These are phyloP conservation scores for Coemansia brasiliensis DNA, from an alignment of 192 early-diverging fungal genomes.

Conservation along the genomic window DNA sequence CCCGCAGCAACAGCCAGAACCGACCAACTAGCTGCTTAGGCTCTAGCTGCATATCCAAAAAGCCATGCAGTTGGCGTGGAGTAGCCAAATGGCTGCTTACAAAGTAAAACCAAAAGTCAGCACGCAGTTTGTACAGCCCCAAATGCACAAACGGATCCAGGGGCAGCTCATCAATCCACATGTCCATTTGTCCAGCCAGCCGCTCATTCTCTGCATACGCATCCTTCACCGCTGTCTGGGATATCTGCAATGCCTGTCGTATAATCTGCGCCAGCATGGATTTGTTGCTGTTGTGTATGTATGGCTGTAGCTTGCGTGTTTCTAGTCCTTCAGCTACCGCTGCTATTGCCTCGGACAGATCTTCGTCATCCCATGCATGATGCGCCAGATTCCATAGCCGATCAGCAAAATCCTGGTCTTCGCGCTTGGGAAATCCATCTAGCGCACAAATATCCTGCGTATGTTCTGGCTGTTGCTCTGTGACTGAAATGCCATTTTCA, in stretches of 20 bases:
- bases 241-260: conserved; percentile 30
- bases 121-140: conserved; percentile 40
- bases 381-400: conserved; percentile 44
- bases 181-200: conserved; percentile 34
- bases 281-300: conserved; percentile 32
- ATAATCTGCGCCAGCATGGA: conserved; percentile 34
- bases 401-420: conserved; percentile 49
- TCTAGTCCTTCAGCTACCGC: conserved; percentile 50
- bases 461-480: not conserved
- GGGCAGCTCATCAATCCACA: conserved; percentile 50
- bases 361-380: conserved; percentile 31
- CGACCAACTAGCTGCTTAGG: conserved; percentile 17
- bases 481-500: not conserved
- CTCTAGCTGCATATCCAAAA: conserved; percentile 24
- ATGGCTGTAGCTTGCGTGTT: conserved; percentile 43
- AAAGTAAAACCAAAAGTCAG: conserved; percentile 46
- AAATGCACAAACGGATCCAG: conserved; percentile 48
- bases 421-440: conserved; percentile 24
- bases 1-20: conserved; percentile 34
- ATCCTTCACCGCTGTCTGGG: conserved; percentile 22
- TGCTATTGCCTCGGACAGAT: conserved; percentile 40
- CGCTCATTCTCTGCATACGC: conserved; percentile 30
- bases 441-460: conserved; percentile 4
- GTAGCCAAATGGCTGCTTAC: conserved; percentile 34
- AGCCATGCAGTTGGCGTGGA: conserved; percentile 36